phyloP scores from a whole-genome alignment of 2,329 filamentous ascomycete species.

The Pseudocercospora cruenta region DNA sequence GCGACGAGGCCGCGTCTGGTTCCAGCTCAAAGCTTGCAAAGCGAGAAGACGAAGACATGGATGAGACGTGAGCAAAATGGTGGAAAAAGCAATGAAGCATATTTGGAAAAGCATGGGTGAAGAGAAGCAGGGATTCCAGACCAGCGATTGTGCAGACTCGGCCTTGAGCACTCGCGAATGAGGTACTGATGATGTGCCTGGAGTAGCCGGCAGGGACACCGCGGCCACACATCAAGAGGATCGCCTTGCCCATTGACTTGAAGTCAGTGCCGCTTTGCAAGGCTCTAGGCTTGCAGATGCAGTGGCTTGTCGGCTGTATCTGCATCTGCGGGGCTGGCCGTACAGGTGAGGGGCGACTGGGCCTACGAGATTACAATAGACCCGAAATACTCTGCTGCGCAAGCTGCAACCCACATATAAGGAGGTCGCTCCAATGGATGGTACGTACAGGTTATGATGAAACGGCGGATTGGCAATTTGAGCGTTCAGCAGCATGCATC shows the following conservation, averaged over 20 bases:
- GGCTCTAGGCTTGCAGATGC: background rate
- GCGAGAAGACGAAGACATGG: conserved; percentile 20
- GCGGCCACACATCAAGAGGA: background rate
- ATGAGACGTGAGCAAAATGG: conserved; percentile 13
- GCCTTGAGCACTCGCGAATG: background rate
- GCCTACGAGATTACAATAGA: background rate
- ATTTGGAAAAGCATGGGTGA: background rate
- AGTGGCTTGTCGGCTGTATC: background rate
- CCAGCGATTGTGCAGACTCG: background rate
- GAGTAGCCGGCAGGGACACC: background rate
- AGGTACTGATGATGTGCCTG: background rate
- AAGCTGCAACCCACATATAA: background rate
- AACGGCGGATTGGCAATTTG: conserved; percentile 6
- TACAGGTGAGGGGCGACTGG: background rate
- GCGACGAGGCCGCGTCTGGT: conserved; percentile 8
- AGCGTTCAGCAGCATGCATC: conserved; percentile 11
- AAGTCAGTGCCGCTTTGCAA: background rate
- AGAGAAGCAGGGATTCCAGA: background rate
- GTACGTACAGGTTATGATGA: background rate
- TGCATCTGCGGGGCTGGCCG: background rate
- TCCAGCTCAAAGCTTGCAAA: background rate
- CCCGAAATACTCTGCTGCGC: background rate
- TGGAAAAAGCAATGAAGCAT: background rate
- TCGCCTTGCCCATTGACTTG: background rate
- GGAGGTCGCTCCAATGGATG: background rate